Percentiles rank a stretch among this genome's conserved stretches.
These are phyloP conservation scores for Jimgerdemannia flammicorona DNA, from an alignment of 192 early-diverging fungal genomes.

Conservation along the genomic window DNA sequence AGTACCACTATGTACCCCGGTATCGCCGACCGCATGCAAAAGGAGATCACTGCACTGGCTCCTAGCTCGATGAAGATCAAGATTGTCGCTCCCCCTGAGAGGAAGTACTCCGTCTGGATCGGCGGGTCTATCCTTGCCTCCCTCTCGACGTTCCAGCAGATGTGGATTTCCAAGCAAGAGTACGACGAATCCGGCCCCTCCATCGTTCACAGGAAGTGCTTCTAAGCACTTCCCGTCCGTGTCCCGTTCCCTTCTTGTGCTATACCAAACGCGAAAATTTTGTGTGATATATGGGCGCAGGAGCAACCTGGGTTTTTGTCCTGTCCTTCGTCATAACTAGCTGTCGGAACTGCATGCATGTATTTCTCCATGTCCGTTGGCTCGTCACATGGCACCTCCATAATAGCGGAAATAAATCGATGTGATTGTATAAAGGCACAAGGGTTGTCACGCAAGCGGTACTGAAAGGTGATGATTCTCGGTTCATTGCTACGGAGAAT, in stretches of 20 bases:
- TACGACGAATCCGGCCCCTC: constrained; percentile 97
- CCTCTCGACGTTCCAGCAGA: constrained; percentile 97
- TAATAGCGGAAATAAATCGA: no score
- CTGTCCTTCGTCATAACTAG: no score
- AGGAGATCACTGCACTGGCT: constrained; percentile 94
- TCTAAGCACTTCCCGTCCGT: constrained; percentile 45
- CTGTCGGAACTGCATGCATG: no score
- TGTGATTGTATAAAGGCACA: no score
- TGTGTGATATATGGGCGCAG: not conserved
- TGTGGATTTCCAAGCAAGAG: constrained; percentile 99
- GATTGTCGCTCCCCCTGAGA: constrained; percentile 97
- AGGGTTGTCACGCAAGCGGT: no score
- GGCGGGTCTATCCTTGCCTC: constrained; percentile 98
- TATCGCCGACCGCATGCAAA: constrained; percentile 96
- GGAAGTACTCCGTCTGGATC: constrained; percentile 99
- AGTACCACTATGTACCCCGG: constrained; percentile 98
- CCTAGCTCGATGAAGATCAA: constrained; percentile 97
- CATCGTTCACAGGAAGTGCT: constrained; percentile 99
- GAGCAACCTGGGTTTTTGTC: no score
- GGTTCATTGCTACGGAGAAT: no score
- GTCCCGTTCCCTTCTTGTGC: not conserved
- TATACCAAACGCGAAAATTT: not conserved
- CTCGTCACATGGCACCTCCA: no score
- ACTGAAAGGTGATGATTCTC: no score
- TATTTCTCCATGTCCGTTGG: no score